These are phyloP conservation scores for Talaromyces verruculosus DNA, from an alignment of 2,329 filamentous ascomycete species.

Conservation along the genomic window DNA sequence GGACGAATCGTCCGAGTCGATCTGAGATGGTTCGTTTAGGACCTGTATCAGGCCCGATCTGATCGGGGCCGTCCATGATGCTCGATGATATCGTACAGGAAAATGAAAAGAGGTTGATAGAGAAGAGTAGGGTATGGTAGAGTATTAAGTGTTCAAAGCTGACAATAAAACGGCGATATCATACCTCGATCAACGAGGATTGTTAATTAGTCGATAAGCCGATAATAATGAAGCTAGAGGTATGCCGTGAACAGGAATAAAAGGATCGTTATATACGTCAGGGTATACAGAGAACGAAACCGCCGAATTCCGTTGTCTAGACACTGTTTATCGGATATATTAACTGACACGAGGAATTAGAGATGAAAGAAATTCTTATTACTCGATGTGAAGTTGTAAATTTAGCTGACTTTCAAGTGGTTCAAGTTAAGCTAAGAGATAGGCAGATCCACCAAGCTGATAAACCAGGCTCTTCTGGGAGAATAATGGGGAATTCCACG, in stretches of 20 bases:
- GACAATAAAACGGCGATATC: not conserved
- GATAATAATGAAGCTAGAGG: not conserved
- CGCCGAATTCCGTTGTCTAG: conserved; percentile 5
- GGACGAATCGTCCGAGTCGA: conserved; percentile 35
- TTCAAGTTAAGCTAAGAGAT: not conserved
- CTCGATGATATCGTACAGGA: not conserved
- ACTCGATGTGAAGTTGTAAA: conserved; percentile 17
- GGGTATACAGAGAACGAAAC: not conserved
- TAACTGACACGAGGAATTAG: not conserved
- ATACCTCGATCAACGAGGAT: conserved; percentile 9
- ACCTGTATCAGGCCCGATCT: conserved; percentile 44
- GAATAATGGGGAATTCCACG: conserved; percentile 1
- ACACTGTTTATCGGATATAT: not conserved
- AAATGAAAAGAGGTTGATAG: not conserved
- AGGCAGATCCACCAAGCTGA: conserved; percentile 5
- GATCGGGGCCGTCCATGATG: conserved; percentile 41
- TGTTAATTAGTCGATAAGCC: not conserved
- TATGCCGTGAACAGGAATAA: not conserved
- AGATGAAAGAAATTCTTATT: conserved; percentile 4
- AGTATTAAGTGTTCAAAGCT: not conserved
- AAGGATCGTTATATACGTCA: conserved; percentile 1
- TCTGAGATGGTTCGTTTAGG: conserved; percentile 41
- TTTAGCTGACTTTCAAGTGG: not conserved
- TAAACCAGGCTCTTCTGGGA: not conserved
- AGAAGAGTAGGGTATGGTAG: not conserved